A percentile compares a stretch with the other conserved stretches of the same genome.
phyloP scores from a whole-genome alignment of 2,329 filamentous ascomycete species.

The Leptographium wingfieldii region DNA sequence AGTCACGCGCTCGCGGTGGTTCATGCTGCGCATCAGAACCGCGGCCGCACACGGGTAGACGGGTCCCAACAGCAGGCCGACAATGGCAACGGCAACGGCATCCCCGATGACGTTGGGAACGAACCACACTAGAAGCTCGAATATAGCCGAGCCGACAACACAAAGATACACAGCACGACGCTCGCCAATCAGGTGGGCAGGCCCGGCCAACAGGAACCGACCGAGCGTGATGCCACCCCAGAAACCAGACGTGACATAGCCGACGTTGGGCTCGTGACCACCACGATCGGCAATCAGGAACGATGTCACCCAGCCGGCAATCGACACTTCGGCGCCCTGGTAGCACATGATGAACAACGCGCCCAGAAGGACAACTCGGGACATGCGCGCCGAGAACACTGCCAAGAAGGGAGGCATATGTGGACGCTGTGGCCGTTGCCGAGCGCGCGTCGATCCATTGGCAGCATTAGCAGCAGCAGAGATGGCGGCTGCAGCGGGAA shows the following conservation, averaged over 20 bases:
- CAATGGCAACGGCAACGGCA: conserved; percentile 52
- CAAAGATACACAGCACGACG: conserved; percentile 54
- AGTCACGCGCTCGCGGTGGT: conserved; percentile 45
- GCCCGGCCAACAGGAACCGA: conserved; percentile 56
- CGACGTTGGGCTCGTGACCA: conserved; percentile 57
- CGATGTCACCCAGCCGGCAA: conserved; percentile 78
- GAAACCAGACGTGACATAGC: conserved; percentile 65
- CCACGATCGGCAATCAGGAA: conserved; percentile 64
- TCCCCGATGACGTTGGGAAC: conserved; percentile 63
- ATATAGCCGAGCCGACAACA: conserved; percentile 46
- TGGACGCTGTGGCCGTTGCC: not conserved
- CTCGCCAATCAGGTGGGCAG: conserved; percentile 57
- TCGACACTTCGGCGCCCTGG: conserved; percentile 72
- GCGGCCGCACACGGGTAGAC: conserved; percentile 63
- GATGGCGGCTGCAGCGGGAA: not conserved
- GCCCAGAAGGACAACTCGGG: conserved; percentile 55
- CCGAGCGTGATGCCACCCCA: conserved; percentile 66
- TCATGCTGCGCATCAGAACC: conserved; percentile 49
- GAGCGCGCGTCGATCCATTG: not conserved
- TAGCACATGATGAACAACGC: conserved; percentile 78
- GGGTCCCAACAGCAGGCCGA: conserved; percentile 66
- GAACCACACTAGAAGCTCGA: conserved; percentile 68
- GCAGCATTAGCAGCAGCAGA: not conserved
- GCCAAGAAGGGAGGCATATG: conserved; percentile 19
- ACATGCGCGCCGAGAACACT: conserved; percentile 35